Percentiles rank a stretch among this genome's conserved stretches.
Evolutionary conservation across 352 stramenopile genomes (phyloP).

Genomic region (Phytophthora tubulina): DNA sequence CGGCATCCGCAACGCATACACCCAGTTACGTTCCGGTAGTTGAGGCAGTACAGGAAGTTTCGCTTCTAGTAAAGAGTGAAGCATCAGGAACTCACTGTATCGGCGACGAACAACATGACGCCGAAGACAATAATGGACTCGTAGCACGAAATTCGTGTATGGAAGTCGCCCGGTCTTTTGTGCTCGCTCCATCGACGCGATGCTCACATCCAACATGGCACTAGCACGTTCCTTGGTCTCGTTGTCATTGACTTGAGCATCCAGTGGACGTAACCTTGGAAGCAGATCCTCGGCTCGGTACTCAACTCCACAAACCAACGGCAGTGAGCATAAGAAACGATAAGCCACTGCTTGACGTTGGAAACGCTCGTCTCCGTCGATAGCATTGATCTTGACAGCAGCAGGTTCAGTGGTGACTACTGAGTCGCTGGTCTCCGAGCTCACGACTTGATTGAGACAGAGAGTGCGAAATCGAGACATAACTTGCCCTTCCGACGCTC

Average conservation of each 20-base stretch:
- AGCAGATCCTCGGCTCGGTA: slow-evolving; percentile 57
- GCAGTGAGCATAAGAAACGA: slow-evolving; percentile 68
- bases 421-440: slow-evolving; percentile 16
- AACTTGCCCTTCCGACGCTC: slow-evolving; percentile 59
- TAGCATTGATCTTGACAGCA: slow-evolving; percentile 10
- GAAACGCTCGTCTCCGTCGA: slow-evolving; percentile 46
- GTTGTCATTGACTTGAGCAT: slow-evolving; percentile 24
- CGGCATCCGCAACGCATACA: slow-evolving; percentile 52
- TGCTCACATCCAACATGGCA: slow-evolving; percentile 70
- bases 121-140: slow-evolving; percentile 77
- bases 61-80: slow-evolving; percentile 54
- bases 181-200: slow-evolving; percentile 69
- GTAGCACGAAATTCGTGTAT: slow-evolving; percentile 82
- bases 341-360: slow-evolving; percentile 73
- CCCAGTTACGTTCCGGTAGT: slow-evolving; percentile 58
- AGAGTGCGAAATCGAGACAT: slow-evolving; percentile 56
- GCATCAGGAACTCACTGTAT: slow-evolving; percentile 69
- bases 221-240: slow-evolving; percentile 53
- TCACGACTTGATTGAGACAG: slow-evolving; percentile 58
- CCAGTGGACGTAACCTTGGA: slow-evolving; percentile 55
- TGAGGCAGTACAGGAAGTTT: slow-evolving; percentile 63
- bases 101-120: slow-evolving; percentile 72
- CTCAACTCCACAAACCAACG: slow-evolving; percentile 39
- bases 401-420: not conserved
- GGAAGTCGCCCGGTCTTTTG: slow-evolving; percentile 61